A percentile compares a stretch with the other conserved stretches of the same genome.
Conservation (phyloP, 345 rosid genomes). For the Psidium guajava region DNA sequence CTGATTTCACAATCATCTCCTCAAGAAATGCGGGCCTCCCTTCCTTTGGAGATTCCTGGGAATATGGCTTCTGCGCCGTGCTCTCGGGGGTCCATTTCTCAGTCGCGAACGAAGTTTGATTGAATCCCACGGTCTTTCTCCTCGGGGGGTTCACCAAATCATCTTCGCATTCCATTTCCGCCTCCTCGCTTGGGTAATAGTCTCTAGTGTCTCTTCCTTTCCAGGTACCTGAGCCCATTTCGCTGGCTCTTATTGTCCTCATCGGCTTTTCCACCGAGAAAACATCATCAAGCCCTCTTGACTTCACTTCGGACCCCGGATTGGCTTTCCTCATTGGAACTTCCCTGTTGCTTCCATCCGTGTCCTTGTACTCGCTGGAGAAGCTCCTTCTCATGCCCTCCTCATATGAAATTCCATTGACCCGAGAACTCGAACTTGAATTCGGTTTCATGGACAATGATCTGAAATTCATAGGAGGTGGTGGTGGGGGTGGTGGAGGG, state of each 20-base stretch:
- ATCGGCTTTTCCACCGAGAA: too few species aligned
- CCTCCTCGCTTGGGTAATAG: neutral
- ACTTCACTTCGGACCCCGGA: too few species aligned
- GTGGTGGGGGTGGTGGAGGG: constrained; percentile 50
- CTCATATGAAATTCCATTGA: constrained; percentile 7
- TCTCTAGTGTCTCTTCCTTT: constrained; percentile 7
- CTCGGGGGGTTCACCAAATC: neutral
- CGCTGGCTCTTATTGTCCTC: too few species aligned
- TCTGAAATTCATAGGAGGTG: constrained; percentile 13
- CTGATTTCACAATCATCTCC: constrained; percentile 20
- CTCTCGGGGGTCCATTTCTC: constrained; percentile 3
- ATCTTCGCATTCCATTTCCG: neutral
- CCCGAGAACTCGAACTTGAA: constrained; percentile 1
- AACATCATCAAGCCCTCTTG: too few species aligned
- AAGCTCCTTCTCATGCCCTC: constrained; percentile 11
- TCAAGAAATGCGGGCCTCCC: constrained; percentile 11
- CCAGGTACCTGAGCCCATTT: neutral
- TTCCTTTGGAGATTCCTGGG: neutral
- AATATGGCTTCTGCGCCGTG: neutral
- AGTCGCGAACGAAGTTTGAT: constrained; percentile 10
- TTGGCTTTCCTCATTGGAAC: neutral
- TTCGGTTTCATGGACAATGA: constrained; percentile 18
- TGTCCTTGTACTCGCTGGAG: constrained; percentile 7
- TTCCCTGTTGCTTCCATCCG: neutral
- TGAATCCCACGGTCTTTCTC: neutral